phyloP scores from a whole-genome alignment of 768 basidiomycete genomes.

The Gymnopilus junonius region DNA sequence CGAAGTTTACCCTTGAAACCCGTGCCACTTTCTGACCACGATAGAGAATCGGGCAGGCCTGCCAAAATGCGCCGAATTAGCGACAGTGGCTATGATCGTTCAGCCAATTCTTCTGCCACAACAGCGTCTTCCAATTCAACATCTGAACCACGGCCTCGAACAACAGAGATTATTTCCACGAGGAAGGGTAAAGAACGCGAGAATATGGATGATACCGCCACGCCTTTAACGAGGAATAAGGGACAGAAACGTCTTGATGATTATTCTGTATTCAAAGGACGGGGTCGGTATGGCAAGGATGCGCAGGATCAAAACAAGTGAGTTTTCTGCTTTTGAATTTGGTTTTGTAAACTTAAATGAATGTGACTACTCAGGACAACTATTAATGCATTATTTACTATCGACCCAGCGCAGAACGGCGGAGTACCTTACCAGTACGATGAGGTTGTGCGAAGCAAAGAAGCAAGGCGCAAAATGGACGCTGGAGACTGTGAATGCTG shows the following conservation, averaged over 20 bases:
- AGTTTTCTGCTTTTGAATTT: conserved; percentile 12
- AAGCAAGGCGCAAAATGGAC: conserved; percentile 65
- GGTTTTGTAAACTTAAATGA: background rate
- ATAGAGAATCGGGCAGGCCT: conserved; percentile 10
- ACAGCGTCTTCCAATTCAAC: background rate
- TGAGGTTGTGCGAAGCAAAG: conserved; percentile 72
- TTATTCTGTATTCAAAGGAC: conserved; percentile 57
- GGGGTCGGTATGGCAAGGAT: conserved; percentile 59
- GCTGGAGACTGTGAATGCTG: conserved; percentile 87
- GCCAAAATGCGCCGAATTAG: conserved; percentile 23
- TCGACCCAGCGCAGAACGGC: conserved; percentile 66
- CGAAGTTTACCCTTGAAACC: background rate
- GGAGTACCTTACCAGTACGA: conserved; percentile 74
- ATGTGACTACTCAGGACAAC: conserved; percentile 31
- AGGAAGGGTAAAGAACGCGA: conserved; percentile 27
- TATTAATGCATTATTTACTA: conserved; percentile 68
- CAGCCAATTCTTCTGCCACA: background rate
- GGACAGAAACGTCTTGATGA: conserved; percentile 33
- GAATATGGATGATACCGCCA: conserved; percentile 15
- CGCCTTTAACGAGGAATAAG: conserved; percentile 25
- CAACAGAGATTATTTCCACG: background rate
- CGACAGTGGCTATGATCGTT: conserved; percentile 3
- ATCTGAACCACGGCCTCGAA: background rate
- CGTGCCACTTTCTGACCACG: background rate
- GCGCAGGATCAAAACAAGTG: conserved; percentile 27